Base-by-base conservation (phyloP, 1,139 yeast species). In the Candida tropicalis region DNA sequence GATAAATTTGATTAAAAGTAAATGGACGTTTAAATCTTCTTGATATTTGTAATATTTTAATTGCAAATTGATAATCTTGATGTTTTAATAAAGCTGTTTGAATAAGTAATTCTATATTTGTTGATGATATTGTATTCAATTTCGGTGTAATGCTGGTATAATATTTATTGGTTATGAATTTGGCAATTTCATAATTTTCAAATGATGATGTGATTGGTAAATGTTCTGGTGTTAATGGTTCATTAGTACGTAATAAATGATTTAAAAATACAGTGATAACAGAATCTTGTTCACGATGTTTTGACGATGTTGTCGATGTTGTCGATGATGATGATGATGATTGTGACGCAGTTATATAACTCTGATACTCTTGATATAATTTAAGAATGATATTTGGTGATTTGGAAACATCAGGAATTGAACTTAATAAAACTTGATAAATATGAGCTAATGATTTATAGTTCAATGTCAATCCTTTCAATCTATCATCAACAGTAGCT, bases 1-100 rank as follows among this genome's bases (percentile, higher is more conserved):
- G 77, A 41, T 59, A 70, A 2, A 72, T 52, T 48, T 72, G 78
- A 45, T 66, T 63, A 52, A 72, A 70, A 0, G 77, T 62, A 33
- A 68, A 61, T 7, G 75, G 74, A 13, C 68, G 46, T 3, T 60
- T 58, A 17, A 47, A 47, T 5, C 56, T 47, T 13, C 69, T 53
- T 3, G 69, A 60, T 13, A 50, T 48, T 42, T 61, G 57, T 12
- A 70, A 52, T 31, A 68, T 56, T 37, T 54, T 44, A 4, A 66
- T 56, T 5, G 77, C 77, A 57, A 68, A 69, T 12, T 52, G 43
- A 39, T 62, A 57, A 45, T 73, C 77, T 16, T 64, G 55, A 44
- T 68, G 73, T 7, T 56, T 48, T 11, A 55, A 37, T 32, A 73
- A 55, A 15, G 68, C 55, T 9, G 65, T 50, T 37, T 59, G 55